Evolutionary conservation across 331 rosid species (phyloP).

Genomic region (Cydonia oblonga): DNA sequence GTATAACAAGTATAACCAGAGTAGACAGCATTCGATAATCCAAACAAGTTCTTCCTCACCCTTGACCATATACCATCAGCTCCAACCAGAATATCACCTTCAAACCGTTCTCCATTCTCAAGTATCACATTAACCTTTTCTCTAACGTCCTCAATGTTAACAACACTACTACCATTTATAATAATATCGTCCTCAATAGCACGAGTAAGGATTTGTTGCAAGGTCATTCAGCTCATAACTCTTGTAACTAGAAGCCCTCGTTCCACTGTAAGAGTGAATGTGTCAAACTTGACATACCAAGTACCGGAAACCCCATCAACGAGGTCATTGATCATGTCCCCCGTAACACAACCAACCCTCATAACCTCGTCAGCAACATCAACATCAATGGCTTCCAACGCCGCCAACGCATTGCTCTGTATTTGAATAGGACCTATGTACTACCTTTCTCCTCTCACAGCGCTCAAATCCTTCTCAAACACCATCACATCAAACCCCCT

Average conservation of each 20-base stretch:
- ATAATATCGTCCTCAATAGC: slow-evolving; percentile 69
- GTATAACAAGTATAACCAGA: slow-evolving; percentile 94
- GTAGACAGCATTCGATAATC: slow-evolving; percentile 53
- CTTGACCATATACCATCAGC: slow-evolving; percentile 98
- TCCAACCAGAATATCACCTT: slow-evolving; percentile 90
- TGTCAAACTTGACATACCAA: slow-evolving; percentile 99
- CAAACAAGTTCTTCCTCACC: slow-evolving; percentile 79
- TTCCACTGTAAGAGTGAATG: slow-evolving; percentile 95
- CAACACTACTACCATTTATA: slow-evolving; percentile 63
- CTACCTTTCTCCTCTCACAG: too few relatives aligned
- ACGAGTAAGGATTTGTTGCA: slow-evolving; percentile 82
- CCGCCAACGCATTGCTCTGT: too few relatives aligned
- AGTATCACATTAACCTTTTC: slow-evolving; percentile 71
- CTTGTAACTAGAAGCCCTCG: slow-evolving; percentile 94
- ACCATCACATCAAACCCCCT: too few relatives aligned
- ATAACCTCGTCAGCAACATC: too few relatives aligned
- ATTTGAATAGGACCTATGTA: too few relatives aligned
- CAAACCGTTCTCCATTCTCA: slow-evolving; percentile 68
- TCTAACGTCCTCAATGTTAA: slow-evolving; percentile 63
- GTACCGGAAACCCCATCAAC: too few relatives aligned
- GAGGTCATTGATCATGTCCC: too few relatives aligned
- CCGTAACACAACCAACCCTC: too few relatives aligned
- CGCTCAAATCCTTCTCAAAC: too few relatives aligned
- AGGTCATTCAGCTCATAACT: slow-evolving; percentile 76
- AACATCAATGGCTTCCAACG: too few relatives aligned